Percentiles rank a stretch among this genome's conserved stretches.
Evolutionary conservation across 2,329 filamentous ascomycete species (phyloP).

Genomic region (Trichothecium roseum): DNA sequence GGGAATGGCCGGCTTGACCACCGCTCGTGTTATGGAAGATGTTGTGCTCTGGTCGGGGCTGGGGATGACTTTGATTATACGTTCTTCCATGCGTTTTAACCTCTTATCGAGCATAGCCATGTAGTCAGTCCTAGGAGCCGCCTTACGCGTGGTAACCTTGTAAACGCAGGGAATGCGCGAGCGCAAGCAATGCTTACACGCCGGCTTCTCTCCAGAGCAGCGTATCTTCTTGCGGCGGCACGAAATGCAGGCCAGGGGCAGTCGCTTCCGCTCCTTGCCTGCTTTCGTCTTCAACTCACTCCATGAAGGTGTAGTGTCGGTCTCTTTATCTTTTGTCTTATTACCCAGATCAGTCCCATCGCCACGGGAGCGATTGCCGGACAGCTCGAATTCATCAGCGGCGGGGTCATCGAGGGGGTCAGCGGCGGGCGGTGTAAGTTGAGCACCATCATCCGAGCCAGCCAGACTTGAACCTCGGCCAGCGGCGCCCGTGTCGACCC

Average conservation of each 20-base stretch:
- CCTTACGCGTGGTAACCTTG: conserved; percentile 91
- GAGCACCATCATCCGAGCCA: conserved; percentile 34
- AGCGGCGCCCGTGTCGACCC: conserved; percentile 12
- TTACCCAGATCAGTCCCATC: conserved; percentile 44
- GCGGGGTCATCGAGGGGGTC: conserved; percentile 42
- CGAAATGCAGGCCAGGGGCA: conserved; percentile 90
- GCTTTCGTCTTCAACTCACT: conserved; percentile 83
- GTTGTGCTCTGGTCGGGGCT: conserved; percentile 67
- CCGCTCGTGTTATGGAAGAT: conserved; percentile 61
- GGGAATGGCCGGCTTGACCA: conserved; percentile 70
- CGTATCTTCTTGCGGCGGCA: conserved; percentile 96
- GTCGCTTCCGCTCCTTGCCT: conserved; percentile 86
- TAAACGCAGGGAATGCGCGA: conserved; percentile 94
- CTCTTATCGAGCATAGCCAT: conserved; percentile 99
- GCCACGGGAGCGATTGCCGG: conserved; percentile 27
- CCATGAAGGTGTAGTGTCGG: conserved; percentile 56
- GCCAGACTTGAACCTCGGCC: conserved; percentile 21
- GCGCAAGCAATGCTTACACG: conserved; percentile 89
- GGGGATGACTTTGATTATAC: conserved; percentile 90
- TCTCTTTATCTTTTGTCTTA: conserved; percentile 46
- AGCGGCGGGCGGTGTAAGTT: conserved; percentile 21
- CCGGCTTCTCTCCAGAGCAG: conserved; percentile 94
- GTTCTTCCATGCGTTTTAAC: conserved; percentile 92
- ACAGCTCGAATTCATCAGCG: conserved; percentile 49
- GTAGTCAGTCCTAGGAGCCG: conserved; percentile 89